Base-by-base conservation (phyloP, 371 early-diverging fungal species). In the Mucor plumbeus region DNA sequence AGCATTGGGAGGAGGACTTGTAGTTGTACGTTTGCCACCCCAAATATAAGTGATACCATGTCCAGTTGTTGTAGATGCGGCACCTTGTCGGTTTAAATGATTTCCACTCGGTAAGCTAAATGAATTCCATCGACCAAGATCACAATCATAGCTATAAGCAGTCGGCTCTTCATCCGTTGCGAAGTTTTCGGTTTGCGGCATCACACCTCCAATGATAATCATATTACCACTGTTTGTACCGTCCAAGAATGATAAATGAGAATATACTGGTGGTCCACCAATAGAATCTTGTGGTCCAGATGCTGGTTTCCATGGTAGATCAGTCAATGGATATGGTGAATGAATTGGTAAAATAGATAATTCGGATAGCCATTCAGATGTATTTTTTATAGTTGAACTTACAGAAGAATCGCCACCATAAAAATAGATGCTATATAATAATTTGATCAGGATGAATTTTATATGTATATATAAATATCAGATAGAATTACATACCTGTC, bases 371-470 rank as follows among this genome's bases (percentile, higher is more conserved):
- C 76, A 76, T 26, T 70, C 61, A 34, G 78, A 72, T n/a, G 48
- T 57, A 21, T 73, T 78, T 19, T 63, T 54, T 3, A 55, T 39
- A 14, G 69, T 53, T 19, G 78, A 66, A 31, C 71, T 69, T 19
- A 81, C 65, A 1, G 81, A 67, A 34, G 76, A 71, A 55, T 81
- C 76, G 1, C 81, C 81, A 38, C 81, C 81, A 61, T 81, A 81
- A 63, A 81, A 81, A 43, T 76, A 76, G 9, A 80, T 72, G 63
- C 81, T 80, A 60, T 19, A 35, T 7, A 54, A 60, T 10, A 4
- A 26, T 26, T 26, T 5, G 35, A 3, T 35, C 17, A 17, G n/a
- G 7, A 35, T 5, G 2, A n/a, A 1, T 33, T 8, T 66, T 43
- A 17, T 31, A 61, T n/a, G 10, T 53, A 15, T 43, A 14, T 19